Evolutionary conservation across 148 eudicot genomes (phyloP).

Genomic region (Hydrangea macrophylla): DNA sequence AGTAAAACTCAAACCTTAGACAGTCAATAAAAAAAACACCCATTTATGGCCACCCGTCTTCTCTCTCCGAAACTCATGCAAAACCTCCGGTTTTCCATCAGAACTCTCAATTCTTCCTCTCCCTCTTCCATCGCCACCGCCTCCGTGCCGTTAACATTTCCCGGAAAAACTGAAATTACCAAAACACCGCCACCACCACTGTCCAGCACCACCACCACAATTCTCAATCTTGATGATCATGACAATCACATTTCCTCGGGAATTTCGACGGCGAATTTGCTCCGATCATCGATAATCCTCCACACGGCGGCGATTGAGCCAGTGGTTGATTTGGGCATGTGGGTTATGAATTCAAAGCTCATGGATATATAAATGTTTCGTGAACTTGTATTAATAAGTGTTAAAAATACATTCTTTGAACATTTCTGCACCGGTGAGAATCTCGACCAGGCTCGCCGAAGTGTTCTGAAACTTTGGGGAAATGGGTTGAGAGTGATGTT

Average conservation of each 20-base stretch:
- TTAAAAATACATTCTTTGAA: conserved; percentile 55
- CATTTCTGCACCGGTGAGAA: conserved; percentile 77
- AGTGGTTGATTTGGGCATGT: conserved; percentile 59
- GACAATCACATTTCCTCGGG: conserved; percentile 40
- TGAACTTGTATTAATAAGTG: conserved; percentile 27
- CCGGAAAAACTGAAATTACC: conserved; percentile 20
- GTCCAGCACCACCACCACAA: conserved; percentile 1
- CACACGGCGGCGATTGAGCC: conserved; percentile 48
- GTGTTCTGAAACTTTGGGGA: conserved; percentile 35
- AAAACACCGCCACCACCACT: background rate
- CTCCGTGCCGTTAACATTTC: conserved; percentile 25
- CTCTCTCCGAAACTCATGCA: conserved; percentile 35
- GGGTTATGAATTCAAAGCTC: conserved; percentile 64
- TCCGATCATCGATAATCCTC: conserved; percentile 42
- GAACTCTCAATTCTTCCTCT: conserved; percentile 43
- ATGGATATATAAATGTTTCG: conserved; percentile 35
- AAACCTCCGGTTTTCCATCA: conserved; percentile 25
- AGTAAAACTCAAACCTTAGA: background rate
- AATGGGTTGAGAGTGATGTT: conserved; percentile 57
- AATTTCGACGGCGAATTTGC: conserved; percentile 40
- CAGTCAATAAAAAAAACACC: too few species aligned
- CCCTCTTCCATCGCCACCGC: conserved; percentile 29
- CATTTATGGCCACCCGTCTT: conserved; percentile 40
- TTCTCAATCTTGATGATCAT: conserved; percentile 45
- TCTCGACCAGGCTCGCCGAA: conserved; percentile 41